phyloP scores from a whole-genome alignment of 768 basidiomycete genomes.

The Melanogaster broomeanus region DNA sequence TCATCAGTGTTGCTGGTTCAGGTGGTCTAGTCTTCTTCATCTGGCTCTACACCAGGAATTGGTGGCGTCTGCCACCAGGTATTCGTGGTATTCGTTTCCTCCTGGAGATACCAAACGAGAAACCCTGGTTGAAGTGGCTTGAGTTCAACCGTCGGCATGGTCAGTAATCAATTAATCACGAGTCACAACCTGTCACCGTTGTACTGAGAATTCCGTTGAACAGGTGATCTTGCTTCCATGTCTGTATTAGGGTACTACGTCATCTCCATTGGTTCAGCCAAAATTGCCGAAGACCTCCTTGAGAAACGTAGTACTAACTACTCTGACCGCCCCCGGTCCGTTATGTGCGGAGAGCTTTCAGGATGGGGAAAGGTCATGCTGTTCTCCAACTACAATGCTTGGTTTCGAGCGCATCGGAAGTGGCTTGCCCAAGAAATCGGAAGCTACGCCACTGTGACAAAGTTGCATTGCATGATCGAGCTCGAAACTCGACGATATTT shows the following conservation, averaged over 20 bases:
- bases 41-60: background rate
- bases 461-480: slow-evolving; percentile 17
- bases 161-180: background rate
- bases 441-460: slow-evolving; percentile 7
- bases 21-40: background rate
- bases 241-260: slow-evolving; percentile 32
- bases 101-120: slow-evolving; percentile 9
- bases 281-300: slow-evolving; percentile 43
- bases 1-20: too few relatives aligned
- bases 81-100: slow-evolving; percentile 10
- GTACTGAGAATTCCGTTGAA: background rate
- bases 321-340: slow-evolving; percentile 29
- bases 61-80: slow-evolving; percentile 14
- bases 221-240: slow-evolving; percentile 17
- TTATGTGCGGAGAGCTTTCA: slow-evolving; percentile 20
- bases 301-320: slow-evolving; percentile 47
- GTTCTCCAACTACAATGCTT: slow-evolving; percentile 9
- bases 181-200: background rate
- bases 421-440: slow-evolving; percentile 19
- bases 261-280: slow-evolving; percentile 44
- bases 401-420: slow-evolving; percentile 18
- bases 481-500: slow-evolving; percentile 15
- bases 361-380: slow-evolving; percentile 23
- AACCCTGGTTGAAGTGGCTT: slow-evolving; percentile 11
- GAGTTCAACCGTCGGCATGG: slow-evolving; percentile 14